Conservation (phyloP, 352 stramenopile species). For the Pythium volutum region DNA sequence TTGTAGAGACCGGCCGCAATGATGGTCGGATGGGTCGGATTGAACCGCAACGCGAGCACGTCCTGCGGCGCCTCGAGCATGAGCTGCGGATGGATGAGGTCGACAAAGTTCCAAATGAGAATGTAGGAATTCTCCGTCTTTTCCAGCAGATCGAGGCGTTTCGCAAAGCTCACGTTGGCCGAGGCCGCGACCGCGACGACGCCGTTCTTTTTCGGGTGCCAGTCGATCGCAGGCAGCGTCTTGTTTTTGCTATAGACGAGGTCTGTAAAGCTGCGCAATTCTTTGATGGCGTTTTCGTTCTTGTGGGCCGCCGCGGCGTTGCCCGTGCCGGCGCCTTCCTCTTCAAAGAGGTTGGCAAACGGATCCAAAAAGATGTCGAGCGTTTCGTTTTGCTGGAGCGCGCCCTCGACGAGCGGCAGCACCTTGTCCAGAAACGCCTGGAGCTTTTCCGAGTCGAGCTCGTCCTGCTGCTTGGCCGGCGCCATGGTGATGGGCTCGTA, state of each 20-base stretch:
- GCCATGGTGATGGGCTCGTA: constrained; percentile 73
- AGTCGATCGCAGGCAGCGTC: constrained; percentile 85
- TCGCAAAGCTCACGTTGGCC: constrained; percentile 84
- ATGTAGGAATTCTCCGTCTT: constrained; percentile 88
- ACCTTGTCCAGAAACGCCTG: constrained; percentile 64
- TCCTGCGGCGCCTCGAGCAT: constrained; percentile 92
- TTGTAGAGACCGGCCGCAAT: constrained; percentile 81
- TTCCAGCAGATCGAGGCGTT: constrained; percentile 73
- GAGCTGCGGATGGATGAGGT: constrained; percentile 92
- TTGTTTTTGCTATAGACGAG: constrained; percentile 94
- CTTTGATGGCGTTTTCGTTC: constrained; percentile 89
- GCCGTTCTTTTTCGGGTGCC: constrained; percentile 87
- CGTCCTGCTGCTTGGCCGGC: constrained; percentile 28
- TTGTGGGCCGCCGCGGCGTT: constrained; percentile 45
- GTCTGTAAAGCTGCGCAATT: constrained; percentile 92
- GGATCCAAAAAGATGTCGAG: constrained; percentile 83
- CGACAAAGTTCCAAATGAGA: constrained; percentile 93
- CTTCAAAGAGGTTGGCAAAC: constrained; percentile 67
- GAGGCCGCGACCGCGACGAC: constrained; percentile 85
- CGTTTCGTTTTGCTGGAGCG: constrained; percentile 83
- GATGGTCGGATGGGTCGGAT: constrained; percentile 82
- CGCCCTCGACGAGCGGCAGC: constrained; percentile 67
- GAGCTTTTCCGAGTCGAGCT: constrained; percentile 72
- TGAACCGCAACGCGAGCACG: constrained; percentile 87
- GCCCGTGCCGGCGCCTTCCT: constrained; percentile 33